Percentiles rank a stretch among this genome's conserved stretches.
phyloP scores from a whole-genome alignment of 164 flowering plant genomes.

The Tetrastigma voinierianum region DNA sequence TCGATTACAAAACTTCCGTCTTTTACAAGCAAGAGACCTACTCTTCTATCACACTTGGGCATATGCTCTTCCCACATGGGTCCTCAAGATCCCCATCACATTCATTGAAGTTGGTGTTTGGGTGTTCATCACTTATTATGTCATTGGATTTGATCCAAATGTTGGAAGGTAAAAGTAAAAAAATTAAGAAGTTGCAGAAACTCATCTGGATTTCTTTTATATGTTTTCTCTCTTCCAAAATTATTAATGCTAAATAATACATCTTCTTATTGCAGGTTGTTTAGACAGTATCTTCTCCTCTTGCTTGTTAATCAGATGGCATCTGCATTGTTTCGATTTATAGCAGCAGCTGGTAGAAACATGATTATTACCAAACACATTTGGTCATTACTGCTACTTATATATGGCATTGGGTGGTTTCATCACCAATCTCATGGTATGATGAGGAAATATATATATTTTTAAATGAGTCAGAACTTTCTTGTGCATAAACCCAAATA shows the following conservation, averaged over 20 bases:
- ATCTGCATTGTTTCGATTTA: constrained; percentile 25
- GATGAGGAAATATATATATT: not conserved
- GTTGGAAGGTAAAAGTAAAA: constrained; percentile 40
- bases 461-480: not conserved
- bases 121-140: constrained; percentile 54
- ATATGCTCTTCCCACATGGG: constrained; percentile 53
- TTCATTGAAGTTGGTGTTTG: constrained; percentile 49
- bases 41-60: constrained; percentile 58
- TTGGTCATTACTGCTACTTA: constrained; percentile 17
- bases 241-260: too few species aligned
- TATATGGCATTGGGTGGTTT: constrained; percentile 27
- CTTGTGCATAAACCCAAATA: not conserved
- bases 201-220: too few species aligned
- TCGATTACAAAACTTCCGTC: constrained; percentile 43
- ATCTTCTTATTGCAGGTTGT: constrained; percentile 20
- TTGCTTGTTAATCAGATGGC: constrained; percentile 26
- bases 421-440: constrained; percentile 28
- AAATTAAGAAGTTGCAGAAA: too few species aligned
- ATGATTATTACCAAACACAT: constrained; percentile 25
- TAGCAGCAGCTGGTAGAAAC: constrained; percentile 21
- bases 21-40: constrained; percentile 51
- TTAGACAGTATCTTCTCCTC: constrained; percentile 27
- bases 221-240: too few species aligned
- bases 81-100: constrained; percentile 55
- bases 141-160: constrained; percentile 57